phyloP scores from a whole-genome alignment of 192 early-diverging fungal species.

The Jimgerdemannia lactiflua region DNA sequence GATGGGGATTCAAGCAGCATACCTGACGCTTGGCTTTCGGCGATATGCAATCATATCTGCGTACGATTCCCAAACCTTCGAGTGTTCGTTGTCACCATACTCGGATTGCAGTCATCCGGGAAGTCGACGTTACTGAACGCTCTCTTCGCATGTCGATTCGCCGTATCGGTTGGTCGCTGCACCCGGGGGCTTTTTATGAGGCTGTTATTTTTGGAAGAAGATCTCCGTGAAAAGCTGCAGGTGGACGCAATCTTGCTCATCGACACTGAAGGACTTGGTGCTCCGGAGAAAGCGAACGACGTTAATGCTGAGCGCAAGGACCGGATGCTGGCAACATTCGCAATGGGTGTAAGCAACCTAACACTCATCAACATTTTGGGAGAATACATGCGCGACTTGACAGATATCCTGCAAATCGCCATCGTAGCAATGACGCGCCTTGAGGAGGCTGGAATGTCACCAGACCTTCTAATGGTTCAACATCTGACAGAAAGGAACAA shows the following conservation, averaged over 20 bases:
- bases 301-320: conserved; percentile 14
- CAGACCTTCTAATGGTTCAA: conserved; percentile 21
- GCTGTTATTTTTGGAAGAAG: conserved; percentile 14
- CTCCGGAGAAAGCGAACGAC: conserved; percentile 12
- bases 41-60: conserved; percentile 7
- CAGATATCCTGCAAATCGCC: conserved; percentile 16
- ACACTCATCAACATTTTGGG: conserved; percentile 16
- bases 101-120: conserved; percentile 18
- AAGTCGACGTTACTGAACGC: conserved; percentile 17
- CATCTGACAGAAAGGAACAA: conserved; percentile 11
- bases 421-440: conserved; percentile 21
- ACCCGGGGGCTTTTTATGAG: conserved; percentile 21
- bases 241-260: conserved; percentile 15
- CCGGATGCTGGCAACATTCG: conserved; percentile 18
- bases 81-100: conserved; percentile 11
- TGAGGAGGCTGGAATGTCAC: conserved; percentile 15
- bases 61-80: conserved; percentile 1
- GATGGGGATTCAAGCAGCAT: conserved; percentile 17
- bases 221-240: conserved; percentile 7
- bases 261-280: conserved; percentile 19
- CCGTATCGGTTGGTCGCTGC: conserved; percentile 15
- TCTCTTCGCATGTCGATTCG: conserved; percentile 18
- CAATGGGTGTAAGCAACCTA: conserved; percentile 19
- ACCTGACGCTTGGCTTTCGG: conserved; percentile 18
- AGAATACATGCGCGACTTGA: conserved; percentile 15